Evolutionary conservation across 306 rosid species (phyloP), one percentile per base, ranked within the genome.

Genomic region (Crataegus laevigata): DNA sequence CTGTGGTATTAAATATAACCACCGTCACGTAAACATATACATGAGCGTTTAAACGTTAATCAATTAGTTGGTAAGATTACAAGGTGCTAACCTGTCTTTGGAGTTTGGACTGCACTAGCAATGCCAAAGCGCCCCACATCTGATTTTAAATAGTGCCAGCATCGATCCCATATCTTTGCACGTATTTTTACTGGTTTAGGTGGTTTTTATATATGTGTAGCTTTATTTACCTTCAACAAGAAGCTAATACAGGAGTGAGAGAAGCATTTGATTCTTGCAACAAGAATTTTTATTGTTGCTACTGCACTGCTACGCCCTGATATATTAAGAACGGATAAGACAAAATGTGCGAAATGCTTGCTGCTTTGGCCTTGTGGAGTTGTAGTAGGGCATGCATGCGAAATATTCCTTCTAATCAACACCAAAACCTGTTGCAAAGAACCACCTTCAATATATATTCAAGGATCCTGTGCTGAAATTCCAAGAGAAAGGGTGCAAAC

Each of bases 261-360:
- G 77, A 76, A 79, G 90, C 90, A 90, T 90, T 84, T 79, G 96
- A 90, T 90, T 88, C 96, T 81, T 69, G 18, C 89, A 84, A 89
- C 85, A 84, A 76, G 73, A 83, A 82, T 26, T 66, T 52, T 83
- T 71, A 80, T 76, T 66, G 66, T 73, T 72, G 82, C 43, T 30
- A 15, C 42, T 79, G 65, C 81, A 75, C 84, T 68, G 12, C 66
- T 28, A 81, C 67, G 60, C 79, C 61, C 24, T 57, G 87, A 83
- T 36, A 36, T 36, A 36, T 88, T 83, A 2, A 79, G 75, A 86
- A 84, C 77, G 92, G 90, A 82, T 84, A 84, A 90, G 86, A 84
- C 87, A 81, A 84, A 85, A 76, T 87, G 88, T 84, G 80, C 91
- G 77, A 80, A 85, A 74, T 85, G 84, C 89, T 80, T 13, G 78